phyloP scores from a whole-genome alignment of 208 protist genomes.

The Crithidia brevicula region DNA sequence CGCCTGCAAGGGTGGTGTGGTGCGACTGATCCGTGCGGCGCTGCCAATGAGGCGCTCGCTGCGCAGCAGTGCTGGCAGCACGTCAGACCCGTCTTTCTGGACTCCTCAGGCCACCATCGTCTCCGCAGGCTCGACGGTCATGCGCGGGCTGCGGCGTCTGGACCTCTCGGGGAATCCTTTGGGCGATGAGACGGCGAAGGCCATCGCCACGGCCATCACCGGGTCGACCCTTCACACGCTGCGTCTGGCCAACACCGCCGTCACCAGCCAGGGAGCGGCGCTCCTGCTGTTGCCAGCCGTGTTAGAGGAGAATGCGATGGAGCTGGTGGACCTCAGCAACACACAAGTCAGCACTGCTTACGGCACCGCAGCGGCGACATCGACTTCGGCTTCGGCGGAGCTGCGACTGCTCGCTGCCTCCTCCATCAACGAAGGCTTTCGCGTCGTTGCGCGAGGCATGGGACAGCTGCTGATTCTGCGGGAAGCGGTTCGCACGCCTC shows the following conservation, averaged over 20 bases:
- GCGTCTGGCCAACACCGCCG: slow-evolving; percentile 53
- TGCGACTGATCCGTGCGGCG: slow-evolving; percentile 37
- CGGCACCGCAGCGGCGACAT: background rate
- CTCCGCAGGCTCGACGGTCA: background rate
- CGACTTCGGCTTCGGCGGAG: slow-evolving; percentile 4
- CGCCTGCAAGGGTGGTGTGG: slow-evolving; percentile 40
- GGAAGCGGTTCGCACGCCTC: slow-evolving; percentile 14
- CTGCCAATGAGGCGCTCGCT: slow-evolving; percentile 42
- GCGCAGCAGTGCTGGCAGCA: slow-evolving; percentile 21
- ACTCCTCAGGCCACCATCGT: background rate
- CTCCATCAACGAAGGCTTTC: slow-evolving; percentile 16
- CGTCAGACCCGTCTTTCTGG: background rate
- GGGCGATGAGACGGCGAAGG: slow-evolving; percentile 50
- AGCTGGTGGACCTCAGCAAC: slow-evolving; percentile 62
- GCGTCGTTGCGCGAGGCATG: slow-evolving; percentile 31
- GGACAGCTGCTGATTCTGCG: slow-evolving; percentile 34
- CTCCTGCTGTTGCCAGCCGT: slow-evolving; percentile 38
- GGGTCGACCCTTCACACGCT: slow-evolving; percentile 56
- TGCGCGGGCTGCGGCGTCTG: slow-evolving; percentile 40
- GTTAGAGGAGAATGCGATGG: slow-evolving; percentile 52
- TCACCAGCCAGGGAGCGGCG: slow-evolving; percentile 36
- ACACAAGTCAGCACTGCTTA: slow-evolving; percentile 28
- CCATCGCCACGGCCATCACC: slow-evolving; percentile 42
- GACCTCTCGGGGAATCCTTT: slow-evolving; percentile 67
- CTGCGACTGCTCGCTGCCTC: slow-evolving; percentile 23